These are phyloP conservation scores for Polyplosphaeria fusca DNA, from an alignment of 495 filamentous ascomycete genomes.

Conservation along the genomic window DNA sequence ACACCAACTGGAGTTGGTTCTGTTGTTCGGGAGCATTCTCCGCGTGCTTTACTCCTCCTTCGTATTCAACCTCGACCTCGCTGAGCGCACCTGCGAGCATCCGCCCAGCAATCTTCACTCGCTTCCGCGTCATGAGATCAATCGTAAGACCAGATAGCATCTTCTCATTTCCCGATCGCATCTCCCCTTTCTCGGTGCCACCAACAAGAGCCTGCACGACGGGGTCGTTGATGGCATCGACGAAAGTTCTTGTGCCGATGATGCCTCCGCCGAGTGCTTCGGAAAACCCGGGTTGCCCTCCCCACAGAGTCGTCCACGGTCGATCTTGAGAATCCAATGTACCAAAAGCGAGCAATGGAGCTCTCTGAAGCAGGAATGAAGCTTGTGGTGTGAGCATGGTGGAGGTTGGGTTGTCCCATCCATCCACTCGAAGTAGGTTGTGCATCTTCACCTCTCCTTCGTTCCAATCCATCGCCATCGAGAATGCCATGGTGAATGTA, in stretches of 20 bases:
- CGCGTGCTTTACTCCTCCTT: constrained; percentile 25
- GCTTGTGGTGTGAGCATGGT: constrained; percentile 54
- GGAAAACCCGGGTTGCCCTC: constrained; percentile 65
- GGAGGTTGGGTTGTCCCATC: constrained; percentile 58
- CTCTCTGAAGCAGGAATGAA: constrained; percentile 51
- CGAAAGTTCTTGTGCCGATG: constrained; percentile 57
- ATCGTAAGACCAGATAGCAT: constrained; percentile 63
- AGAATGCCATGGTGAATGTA: constrained; percentile 47
- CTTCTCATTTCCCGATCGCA: constrained; percentile 41
- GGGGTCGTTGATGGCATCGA: constrained; percentile 61
- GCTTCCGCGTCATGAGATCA: constrained; percentile 61
- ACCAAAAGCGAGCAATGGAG: constrained; percentile 68
- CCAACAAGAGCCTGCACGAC: constrained; percentile 56
- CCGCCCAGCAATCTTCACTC: constrained; percentile 66
- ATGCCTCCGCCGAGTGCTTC: constrained; percentile 54
- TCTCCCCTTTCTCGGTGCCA: constrained; percentile 42
- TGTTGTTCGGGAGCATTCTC: constrained; percentile 34
- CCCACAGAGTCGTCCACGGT: constrained; percentile 74
- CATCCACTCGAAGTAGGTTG: constrained; percentile 43
- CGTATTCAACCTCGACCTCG: constrained; percentile 32
- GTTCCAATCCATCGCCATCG: constrained; percentile 48
- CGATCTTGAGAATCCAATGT: constrained; percentile 59
- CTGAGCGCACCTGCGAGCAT: constrained; percentile 57
- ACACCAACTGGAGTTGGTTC: constrained; percentile 61
- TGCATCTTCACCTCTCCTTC: constrained; percentile 54